These are phyloP conservation scores for Fraxinus nigra DNA, from an alignment of 305 asterid genomes.

Conservation along the genomic window DNA sequence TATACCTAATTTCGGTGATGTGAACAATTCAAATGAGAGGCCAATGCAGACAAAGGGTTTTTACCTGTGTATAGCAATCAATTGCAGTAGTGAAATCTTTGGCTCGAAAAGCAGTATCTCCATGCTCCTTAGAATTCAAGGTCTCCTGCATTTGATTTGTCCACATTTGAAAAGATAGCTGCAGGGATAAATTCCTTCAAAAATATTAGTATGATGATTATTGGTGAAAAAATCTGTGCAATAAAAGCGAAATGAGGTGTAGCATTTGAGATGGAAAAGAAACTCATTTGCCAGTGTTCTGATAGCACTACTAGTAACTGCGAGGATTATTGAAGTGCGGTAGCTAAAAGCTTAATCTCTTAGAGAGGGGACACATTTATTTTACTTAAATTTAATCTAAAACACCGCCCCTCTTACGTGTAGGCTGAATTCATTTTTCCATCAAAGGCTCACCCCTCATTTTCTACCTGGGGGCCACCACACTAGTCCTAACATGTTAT, in stretches of 20 bases:
- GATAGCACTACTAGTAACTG: neutral
- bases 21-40: neutral
- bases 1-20: neutral
- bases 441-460: neutral
- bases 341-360: neutral
- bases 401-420: neutral
- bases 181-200: constrained; percentile 28
- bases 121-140: constrained; percentile 79
- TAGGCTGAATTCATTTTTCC: neutral
- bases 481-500: neutral
- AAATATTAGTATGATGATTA: neutral
- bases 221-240: neutral
- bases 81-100: constrained; percentile 76
- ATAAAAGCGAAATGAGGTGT: neutral
- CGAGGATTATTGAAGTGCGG: neutral
- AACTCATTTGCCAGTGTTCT: neutral
- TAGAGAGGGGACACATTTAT: neutral
- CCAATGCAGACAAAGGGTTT: neutral
- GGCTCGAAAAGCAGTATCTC: constrained; percentile 89
- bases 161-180: constrained; percentile 97
- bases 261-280: neutral
- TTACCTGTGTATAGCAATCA: constrained; percentile 73
- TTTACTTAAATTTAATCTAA: neutral
- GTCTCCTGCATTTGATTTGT: constrained; percentile 92
- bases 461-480: neutral